Percentiles rank a stretch among this genome's conserved stretches.
Conservation (phyloP, 371 early-diverging fungal genomes). For the Haplosporangium sp. region DNA sequence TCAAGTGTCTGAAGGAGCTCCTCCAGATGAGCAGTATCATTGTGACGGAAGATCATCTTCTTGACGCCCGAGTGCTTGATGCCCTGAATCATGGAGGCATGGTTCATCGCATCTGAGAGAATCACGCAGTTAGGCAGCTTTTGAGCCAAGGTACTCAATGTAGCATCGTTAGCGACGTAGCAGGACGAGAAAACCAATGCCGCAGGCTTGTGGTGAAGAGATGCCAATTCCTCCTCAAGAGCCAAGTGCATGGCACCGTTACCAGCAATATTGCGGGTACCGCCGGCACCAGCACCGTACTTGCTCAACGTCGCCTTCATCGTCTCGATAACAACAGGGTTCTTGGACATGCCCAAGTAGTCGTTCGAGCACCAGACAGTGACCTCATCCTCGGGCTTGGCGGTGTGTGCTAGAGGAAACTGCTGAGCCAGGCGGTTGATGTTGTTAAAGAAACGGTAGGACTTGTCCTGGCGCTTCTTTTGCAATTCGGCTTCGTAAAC, state of each 20-base stretch:
- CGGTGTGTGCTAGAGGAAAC: conserved; percentile 95
- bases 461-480: conserved; percentile 96
- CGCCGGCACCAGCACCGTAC: conserved; percentile 98
- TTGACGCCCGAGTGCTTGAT: conserved; percentile 92
- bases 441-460: conserved; percentile 98
- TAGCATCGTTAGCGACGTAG: conserved; percentile 99
- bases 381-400: conserved; percentile 84
- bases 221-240: conserved; percentile 93
- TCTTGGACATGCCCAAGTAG: conserved; percentile 95
- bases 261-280: conserved; percentile 99
- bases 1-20: conserved; percentile 82
- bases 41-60: conserved; percentile 96
- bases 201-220: conserved; percentile 91
- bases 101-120: conserved; percentile 95
- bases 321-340: conserved; percentile 84
- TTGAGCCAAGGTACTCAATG: conserved; percentile 89
- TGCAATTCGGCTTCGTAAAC: conserved; percentile 86
- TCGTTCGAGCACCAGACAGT: conserved; percentile 99
- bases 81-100: conserved; percentile 99
- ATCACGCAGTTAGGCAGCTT: conserved; percentile 95
- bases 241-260: conserved; percentile 94
- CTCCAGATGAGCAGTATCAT: conserved; percentile 94
- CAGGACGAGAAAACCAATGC: conserved; percentile 98
- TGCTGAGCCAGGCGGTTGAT: conserved; percentile 95
- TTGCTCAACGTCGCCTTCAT: conserved; percentile 95